These are phyloP conservation scores for Metroxylon sagu DNA, from an alignment of 176 grass and related monocot species.

Conservation along the genomic window DNA sequence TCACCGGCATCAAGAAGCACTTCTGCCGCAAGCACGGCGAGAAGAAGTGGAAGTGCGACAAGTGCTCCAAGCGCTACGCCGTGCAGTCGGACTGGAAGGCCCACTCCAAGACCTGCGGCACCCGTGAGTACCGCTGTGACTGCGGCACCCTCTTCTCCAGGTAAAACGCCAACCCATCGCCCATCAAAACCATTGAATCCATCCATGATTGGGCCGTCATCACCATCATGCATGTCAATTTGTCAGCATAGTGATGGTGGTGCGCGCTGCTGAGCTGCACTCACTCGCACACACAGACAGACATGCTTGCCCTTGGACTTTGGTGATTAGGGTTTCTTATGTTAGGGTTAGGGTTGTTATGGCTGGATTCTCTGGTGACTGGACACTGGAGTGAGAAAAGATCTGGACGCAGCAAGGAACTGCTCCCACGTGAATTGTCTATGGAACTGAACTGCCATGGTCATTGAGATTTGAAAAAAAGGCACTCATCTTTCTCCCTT, in stretches of 20 bases:
- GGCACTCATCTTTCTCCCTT: conserved; percentile 6
- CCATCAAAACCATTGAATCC: too few relatives aligned
- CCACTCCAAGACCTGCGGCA: conserved; percentile 23
- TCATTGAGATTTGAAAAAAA: neutral
- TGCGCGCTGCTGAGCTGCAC: too few relatives aligned
- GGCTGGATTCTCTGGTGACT: too few relatives aligned
- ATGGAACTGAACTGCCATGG: neutral
- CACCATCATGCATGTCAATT: too few relatives aligned
- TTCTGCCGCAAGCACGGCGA: conserved; percentile 22
- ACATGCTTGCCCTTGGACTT: too few relatives aligned
- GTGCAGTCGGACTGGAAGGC: conserved; percentile 29
- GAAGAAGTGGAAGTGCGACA: conserved; percentile 26
- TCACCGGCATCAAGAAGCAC: conserved; percentile 24
- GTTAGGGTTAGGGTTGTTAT: conserved; percentile 10
- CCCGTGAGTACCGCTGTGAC: conserved; percentile 23
- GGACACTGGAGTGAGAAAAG: too few relatives aligned
- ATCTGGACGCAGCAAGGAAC: neutral
- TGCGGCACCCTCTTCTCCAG: conserved; percentile 25
- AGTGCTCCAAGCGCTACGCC: conserved; percentile 21
- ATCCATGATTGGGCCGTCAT: too few relatives aligned
- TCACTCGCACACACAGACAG: too few relatives aligned
- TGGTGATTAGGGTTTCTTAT: neutral
- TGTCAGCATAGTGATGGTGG: too few relatives aligned
- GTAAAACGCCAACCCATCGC: neutral
- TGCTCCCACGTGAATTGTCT: conserved; percentile 10